Base-by-base conservation (phyloP, 2,329 filamentous ascomycete genomes). In the Penicillium occitanis region DNA sequence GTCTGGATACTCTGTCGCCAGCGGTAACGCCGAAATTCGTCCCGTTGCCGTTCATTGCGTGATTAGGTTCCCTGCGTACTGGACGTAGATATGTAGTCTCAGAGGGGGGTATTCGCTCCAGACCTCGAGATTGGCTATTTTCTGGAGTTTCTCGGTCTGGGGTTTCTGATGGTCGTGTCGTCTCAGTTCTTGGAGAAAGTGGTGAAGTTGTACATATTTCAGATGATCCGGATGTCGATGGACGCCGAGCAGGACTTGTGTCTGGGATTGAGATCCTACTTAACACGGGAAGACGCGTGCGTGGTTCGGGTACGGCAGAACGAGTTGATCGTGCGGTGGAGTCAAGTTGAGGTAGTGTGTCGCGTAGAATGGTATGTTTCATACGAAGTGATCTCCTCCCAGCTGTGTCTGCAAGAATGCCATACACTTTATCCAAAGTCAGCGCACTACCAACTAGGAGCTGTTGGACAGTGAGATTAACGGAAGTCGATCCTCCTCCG, bases 381-480 rank as follows among this genome's bases (percentile, higher is more conserved):
- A 28, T 19, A 44, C 35, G 57, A 60, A 42, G 57, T 19, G 57
- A 42, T 28, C 33, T 25, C n/a, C 28, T 25, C n/a, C 51, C 51
- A 6, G 25, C 51, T n/a, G 51, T 25, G 51, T 57, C 51, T 3
- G 51, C 51, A 17, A 57, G 51, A 57, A 57, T 57, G n/a, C 14
- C 28, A 14, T 35, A 57, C 28, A 57, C 51, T 57, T 33, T 57
- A 28, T 57, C 51, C 51, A 57, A 19, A 35, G 51, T 57, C 8
- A n/a, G 8, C n/a, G 51, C 51, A 57, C 51, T 57, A 35, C n/a
- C 51, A 35, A 57, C 25, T 28, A 57, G 51, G 51, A 57, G 51
- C 17, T 33, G 51, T 19, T n/a, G 28, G 11, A 57, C 11, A 28
- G 51, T 19, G 19, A 14, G 14, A 19, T 35, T n/a, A 14, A 33